phyloP scores from a whole-genome alignment of 306 rosid species.

The Cicer bijugum region DNA sequence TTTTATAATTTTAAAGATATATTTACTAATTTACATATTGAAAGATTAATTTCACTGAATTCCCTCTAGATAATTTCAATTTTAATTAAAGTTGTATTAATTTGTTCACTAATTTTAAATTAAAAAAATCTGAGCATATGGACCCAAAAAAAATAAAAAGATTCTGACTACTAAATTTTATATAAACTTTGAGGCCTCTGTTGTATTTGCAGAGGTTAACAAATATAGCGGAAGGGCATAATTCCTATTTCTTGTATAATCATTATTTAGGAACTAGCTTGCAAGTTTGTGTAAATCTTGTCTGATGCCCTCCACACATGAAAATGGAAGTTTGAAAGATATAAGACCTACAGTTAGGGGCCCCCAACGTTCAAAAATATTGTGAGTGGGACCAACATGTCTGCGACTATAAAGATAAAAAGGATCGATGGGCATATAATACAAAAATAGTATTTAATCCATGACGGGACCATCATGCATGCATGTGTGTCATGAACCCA shows the following conservation, averaged over 20 bases:
- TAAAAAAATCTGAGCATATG: too few species aligned
- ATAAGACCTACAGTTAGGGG: slow-evolving; percentile 15
- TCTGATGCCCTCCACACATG: background rate
- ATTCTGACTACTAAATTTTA: background rate
- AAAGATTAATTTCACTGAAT: too few species aligned
- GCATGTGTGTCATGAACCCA: slow-evolving; percentile 33
- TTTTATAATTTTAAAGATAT: too few species aligned
- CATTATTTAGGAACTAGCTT: slow-evolving; percentile 33
- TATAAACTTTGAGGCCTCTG: background rate
- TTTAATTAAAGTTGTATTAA: background rate
- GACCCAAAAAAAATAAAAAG: too few species aligned
- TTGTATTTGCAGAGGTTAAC: background rate
- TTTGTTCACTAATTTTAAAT: background rate
- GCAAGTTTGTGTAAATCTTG: slow-evolving; percentile 41
- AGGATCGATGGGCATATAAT: background rate
- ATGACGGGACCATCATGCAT: slow-evolving; percentile 57
- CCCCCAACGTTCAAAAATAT: slow-evolving; percentile 58
- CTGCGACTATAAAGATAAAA: slow-evolving; percentile 8
- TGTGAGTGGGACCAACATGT: slow-evolving; percentile 42
- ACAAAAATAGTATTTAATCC: slow-evolving; percentile 55
- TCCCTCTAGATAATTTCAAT: background rate
- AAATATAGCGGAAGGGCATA: background rate
- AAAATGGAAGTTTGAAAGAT: background rate
- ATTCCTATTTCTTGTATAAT: background rate
- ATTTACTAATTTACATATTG: too few species aligned